Percentiles rank a stretch among this genome's conserved stretches.
These are phyloP conservation scores for Yamadazyma phyllophila DNA, from an alignment of 805 yeast genomes.

Conservation along the genomic window DNA sequence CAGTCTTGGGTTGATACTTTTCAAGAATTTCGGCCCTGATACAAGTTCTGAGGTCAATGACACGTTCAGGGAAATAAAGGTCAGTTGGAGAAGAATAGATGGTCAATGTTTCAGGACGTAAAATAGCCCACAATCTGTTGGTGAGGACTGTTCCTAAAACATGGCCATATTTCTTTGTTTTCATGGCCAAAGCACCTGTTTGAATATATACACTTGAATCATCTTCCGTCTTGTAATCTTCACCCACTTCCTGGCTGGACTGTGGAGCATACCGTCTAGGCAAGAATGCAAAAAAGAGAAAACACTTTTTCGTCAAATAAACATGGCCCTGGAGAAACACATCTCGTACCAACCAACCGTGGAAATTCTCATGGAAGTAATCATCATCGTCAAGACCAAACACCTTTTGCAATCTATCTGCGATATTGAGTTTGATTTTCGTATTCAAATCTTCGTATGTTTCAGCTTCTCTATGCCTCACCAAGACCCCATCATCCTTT, in stretches of 20 bases:
- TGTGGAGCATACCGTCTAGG: constrained; percentile 38
- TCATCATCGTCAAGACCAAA: constrained; percentile 54
- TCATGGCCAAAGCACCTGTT: constrained; percentile 38
- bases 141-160: constrained; percentile 32
- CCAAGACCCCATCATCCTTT: constrained; percentile 7
- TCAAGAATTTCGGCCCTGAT: constrained; percentile 53
- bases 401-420: constrained; percentile 32
- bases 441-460: constrained; percentile 10
- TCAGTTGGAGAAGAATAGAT: constrained; percentile 72
- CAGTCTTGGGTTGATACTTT: constrained; percentile 25
- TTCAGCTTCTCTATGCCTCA: constrained; percentile 8
- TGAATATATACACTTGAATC: constrained; percentile 29
- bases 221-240: constrained; percentile 15
- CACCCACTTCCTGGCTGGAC: background rate
- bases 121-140: constrained; percentile 75
- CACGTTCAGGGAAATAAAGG: constrained; percentile 76
- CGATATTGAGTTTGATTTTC: constrained; percentile 26
- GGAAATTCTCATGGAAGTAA: constrained; percentile 55
- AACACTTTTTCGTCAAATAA: constrained; percentile 60
- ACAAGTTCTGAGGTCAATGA: constrained; percentile 69
- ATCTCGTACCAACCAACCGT: constrained; percentile 79
- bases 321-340: constrained; percentile 85
- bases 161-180: constrained; percentile 39
- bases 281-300: constrained; percentile 75
- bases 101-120: constrained; percentile 65